A percentile compares a stretch with the other conserved stretches of the same genome.
These are phyloP conservation scores for Leccinum barrowsii DNA, from an alignment of 768 basidiomycete species.

Conservation along the genomic window DNA sequence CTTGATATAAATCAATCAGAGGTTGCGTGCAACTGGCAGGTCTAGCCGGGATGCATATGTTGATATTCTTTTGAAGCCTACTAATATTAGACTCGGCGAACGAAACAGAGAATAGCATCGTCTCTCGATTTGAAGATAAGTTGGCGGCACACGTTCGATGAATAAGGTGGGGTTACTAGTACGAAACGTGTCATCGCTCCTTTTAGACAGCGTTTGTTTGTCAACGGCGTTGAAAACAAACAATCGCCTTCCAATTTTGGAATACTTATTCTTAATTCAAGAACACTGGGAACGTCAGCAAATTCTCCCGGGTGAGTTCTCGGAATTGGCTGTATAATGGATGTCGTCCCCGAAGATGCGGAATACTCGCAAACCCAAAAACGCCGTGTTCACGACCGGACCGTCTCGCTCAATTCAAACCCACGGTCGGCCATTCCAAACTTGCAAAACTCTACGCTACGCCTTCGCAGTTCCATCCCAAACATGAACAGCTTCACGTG, in stretches of 20 bases:
- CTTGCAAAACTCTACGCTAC: constrained; percentile 10
- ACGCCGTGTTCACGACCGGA: constrained; percentile 5
- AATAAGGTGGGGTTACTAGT: no score
- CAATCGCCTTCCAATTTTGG: constrained; percentile 13
- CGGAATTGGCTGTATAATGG: constrained; percentile 10
- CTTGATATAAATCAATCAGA: no score
- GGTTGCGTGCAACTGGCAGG: no score
- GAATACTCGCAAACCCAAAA: constrained; percentile 5
- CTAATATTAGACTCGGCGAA: no score
- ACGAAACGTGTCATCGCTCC: no score
- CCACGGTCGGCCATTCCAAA: constrained; percentile 1
- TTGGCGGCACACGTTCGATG: no score
- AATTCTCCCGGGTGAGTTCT: background rate
- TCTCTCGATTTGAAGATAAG: no score
- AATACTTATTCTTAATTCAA: background rate
- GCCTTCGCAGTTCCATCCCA: constrained; percentile 13
- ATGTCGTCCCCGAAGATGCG: constrained; percentile 10
- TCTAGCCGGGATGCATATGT: background rate
- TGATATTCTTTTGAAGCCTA: no score
- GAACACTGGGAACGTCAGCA: background rate
- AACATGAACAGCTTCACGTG: constrained; percentile 17
- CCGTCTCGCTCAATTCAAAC: constrained; percentile 15
- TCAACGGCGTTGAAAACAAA: constrained; percentile 17
- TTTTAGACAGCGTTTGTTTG: background rate
- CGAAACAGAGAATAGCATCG: no score